Percentiles rank a stretch among this genome's conserved stretches.
phyloP scores from a whole-genome alignment of 805 yeast genomes.

The Wickerhamiella sorbophila region DNA sequence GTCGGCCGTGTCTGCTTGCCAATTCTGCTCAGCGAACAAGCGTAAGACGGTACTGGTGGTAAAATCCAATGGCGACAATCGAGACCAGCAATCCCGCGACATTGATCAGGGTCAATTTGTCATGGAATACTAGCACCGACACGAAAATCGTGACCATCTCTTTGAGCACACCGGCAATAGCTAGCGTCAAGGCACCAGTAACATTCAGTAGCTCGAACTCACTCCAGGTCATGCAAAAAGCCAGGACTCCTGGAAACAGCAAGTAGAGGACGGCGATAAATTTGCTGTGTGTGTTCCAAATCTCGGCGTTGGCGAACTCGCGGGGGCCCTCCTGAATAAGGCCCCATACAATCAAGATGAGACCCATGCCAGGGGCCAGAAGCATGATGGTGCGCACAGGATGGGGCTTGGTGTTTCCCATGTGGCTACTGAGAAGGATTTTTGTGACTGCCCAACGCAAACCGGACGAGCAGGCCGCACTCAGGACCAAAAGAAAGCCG shows the following conservation, averaged over 20 bases:
- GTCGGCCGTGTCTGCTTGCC: too few species aligned
- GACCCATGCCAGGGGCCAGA: constrained; percentile 72
- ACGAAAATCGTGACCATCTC: constrained; percentile 71
- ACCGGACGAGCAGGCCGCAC: constrained; percentile 74
- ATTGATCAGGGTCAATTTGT: constrained; percentile 51
- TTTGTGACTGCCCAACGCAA: constrained; percentile 94
- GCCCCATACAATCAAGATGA: constrained; percentile 48
- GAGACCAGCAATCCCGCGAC: constrained; percentile 62
- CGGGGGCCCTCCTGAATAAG: constrained; percentile 52
- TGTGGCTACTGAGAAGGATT: constrained; percentile 46
- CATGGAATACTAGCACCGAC: constrained; percentile 60
- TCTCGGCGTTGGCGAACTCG: constrained; percentile 35
- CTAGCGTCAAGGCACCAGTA: constrained; percentile 72
- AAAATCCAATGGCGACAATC: constrained; percentile 65
- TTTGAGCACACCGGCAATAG: constrained; percentile 86
- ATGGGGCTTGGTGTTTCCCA: constrained; percentile 24
- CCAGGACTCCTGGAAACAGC: constrained; percentile 70
- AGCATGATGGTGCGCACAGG: constrained; percentile 76
- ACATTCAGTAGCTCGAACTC: constrained; percentile 73
- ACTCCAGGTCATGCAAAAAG: constrained; percentile 70
- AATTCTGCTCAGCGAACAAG: neutral
- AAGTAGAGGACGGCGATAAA: constrained; percentile 42
- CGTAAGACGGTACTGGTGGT: constrained; percentile 35
- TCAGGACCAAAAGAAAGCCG: constrained; percentile 63
- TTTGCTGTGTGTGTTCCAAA: constrained; percentile 55